A percentile compares a stretch with the other conserved stretches of the same genome.
Conservation (phyloP, 352 stramenopile species). For the Globisporangium lucens region DNA sequence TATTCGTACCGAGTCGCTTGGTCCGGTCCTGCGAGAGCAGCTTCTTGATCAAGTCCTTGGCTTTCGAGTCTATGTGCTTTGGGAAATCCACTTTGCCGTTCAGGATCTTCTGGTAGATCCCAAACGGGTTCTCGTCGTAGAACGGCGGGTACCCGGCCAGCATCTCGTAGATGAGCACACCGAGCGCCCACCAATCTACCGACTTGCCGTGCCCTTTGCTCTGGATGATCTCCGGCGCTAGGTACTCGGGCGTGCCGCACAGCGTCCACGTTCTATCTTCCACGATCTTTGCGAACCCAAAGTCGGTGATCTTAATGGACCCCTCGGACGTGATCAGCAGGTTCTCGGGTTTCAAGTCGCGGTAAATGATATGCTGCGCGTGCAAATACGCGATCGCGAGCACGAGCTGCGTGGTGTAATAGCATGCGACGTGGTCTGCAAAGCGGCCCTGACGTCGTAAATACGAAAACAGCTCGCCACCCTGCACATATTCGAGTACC, state of each 20-base stretch:
- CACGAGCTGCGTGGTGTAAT: slow-evolving; percentile 88
- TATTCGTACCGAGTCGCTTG: slow-evolving; percentile 70
- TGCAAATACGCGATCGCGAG: slow-evolving; percentile 89
- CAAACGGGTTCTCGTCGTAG: slow-evolving; percentile 92
- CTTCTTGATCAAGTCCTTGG: slow-evolving; percentile 91
- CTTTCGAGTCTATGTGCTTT: slow-evolving; percentile 87
- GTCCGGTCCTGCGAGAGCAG: slow-evolving; percentile 87
- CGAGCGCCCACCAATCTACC: slow-evolving; percentile 92
- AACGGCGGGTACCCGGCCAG: slow-evolving; percentile 88
- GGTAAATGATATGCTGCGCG: slow-evolving; percentile 91
- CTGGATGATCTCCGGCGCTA: slow-evolving; percentile 92
- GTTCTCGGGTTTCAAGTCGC: slow-evolving; percentile 93
- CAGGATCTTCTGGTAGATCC: slow-evolving; percentile 94
- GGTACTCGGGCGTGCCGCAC: slow-evolving; percentile 92
- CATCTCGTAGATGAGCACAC: slow-evolving; percentile 92
- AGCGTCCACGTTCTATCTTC: slow-evolving; percentile 89
- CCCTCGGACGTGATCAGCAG: slow-evolving; percentile 88
- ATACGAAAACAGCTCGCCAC: slow-evolving; percentile 92
- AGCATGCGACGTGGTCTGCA: slow-evolving; percentile 80
- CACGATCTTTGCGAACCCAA: slow-evolving; percentile 93
- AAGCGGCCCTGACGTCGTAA: slow-evolving; percentile 81
- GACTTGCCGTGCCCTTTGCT: slow-evolving; percentile 88
- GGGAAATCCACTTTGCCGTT: slow-evolving; percentile 90
- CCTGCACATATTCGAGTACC: slow-evolving; percentile 91
- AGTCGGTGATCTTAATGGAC: slow-evolving; percentile 92